Evolutionary conservation across 2,329 filamentous ascomycete genomes (phyloP), one percentile per base, ranked within the genome.

Genomic region (Botrytis tulipae): DNA sequence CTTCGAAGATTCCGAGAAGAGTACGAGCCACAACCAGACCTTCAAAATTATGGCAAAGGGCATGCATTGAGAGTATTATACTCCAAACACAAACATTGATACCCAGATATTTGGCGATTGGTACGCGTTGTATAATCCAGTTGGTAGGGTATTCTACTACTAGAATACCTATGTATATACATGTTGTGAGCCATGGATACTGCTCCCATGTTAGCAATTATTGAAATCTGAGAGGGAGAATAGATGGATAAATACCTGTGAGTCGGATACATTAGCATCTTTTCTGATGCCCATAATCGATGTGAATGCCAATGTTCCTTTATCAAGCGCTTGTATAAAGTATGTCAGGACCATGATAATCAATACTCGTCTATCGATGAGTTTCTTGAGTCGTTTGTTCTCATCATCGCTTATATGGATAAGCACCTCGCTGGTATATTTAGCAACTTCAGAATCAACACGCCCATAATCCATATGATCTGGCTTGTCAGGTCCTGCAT

Each of bases 391-490:
- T 44, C 90, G 84, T 57, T 82, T 85, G 81, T 88, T 90, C 71
- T 91, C 88, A 73, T 87, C 88, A 1, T 85, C 82, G 5, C 86
- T 84, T 78, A 94, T 89, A 2, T 87, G 83, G 68, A 93, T 83
- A 9, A 83, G 84, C 29, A 80, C 85, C 29, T 86, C 85, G 32
- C 85, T 85, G 42, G 89, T 88, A 83, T 94, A 94, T 80, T 90
- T 87, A 68, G 91, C 90, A 54, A 94, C 84, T 82, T 94, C 92
- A 72, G 87, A 85, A 82, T 94, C 92, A 72, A 93, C 86, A 78
- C 87, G 86, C 37, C 85, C 82, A 76, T 87, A 86, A 85, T 92
- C 84, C 74, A 87, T 84, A 70, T 86, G 84, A 71, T 87, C 87
- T 71, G 61, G 61, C 18, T 72, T 72, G 6, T 48, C 71, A n/a